Base-by-base conservation (phyloP, 2,329 filamentous ascomycete species). In the Thielaviopsis populi region DNA sequence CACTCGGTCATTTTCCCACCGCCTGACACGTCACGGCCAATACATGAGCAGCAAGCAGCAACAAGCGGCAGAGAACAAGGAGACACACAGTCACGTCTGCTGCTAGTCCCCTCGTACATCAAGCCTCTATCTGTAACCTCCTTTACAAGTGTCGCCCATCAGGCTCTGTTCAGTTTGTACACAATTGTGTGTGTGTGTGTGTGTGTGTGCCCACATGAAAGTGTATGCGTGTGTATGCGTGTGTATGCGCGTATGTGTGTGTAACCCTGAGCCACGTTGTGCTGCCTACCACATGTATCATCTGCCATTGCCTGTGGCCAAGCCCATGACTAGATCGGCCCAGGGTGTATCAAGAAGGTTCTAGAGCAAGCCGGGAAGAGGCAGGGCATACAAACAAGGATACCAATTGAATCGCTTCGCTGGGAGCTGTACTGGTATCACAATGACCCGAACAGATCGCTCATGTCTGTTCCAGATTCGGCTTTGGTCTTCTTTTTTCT, bases 381-480 rank as follows among this genome's bases (percentile, higher is more conserved):
- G 4, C 33, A 27, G 22, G 22, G 15, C 46, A n/a, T n/a, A n/a
- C n/a, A n/a, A n/a, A n/a, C n/a, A 15, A 27, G 19, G 27, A 11
- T 50, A 15, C 33, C 8, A 8, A 8, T 37, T 27, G 4, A 27
- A 27, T 50, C 53, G 27, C 53, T 33, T 37, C 30, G n/a, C 3
- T 37, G n/a, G 15, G 17, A 15, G 42, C 13, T n/a, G 53, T 56
- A n/a, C 22, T 24, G 3, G 27, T 10, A 50, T 56, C 24, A 65
- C 22, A 89, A 72, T 10, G 80, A 80, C 62, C 78, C 79, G 70
- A 94, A 94, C 27, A 92, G 73, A 70, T 65, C 64, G 43, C 64
- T 65, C 22, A 66, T 61, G 17, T 65, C 60, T 5, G 64, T 66
- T 5, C 77, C 76, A 43, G 76, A 80, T 68, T 76, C 81, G 64